These are phyloP conservation scores for Termitomyces titanicus DNA, from an alignment of 768 basidiomycete species.

Conservation along the genomic window DNA sequence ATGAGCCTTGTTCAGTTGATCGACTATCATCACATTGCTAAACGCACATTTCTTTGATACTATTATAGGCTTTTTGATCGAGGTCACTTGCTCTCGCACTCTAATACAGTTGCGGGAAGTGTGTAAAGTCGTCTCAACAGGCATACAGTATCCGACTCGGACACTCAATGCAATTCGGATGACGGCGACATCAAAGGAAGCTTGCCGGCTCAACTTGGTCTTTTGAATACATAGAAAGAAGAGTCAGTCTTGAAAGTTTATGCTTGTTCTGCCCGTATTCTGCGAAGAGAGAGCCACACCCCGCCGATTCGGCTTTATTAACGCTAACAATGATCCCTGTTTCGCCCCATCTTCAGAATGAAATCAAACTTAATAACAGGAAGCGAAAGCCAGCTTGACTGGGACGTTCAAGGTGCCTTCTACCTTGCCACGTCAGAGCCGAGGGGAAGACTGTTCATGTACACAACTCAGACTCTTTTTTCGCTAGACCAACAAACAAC, in stretches of 20 bases:
- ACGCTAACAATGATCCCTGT: neutral
- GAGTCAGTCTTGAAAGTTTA: neutral
- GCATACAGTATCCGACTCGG: slow-evolving; percentile 1
- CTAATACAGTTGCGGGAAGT: neutral
- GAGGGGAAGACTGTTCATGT: neutral
- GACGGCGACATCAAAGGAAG: slow-evolving; percentile 2
- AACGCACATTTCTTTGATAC: no score
- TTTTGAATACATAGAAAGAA: neutral
- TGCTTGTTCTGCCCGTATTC: neutral
- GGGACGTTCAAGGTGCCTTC: neutral
- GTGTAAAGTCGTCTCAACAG: no score
- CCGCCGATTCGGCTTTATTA: neutral
- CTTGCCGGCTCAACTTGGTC: neutral
- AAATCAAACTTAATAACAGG: neutral
- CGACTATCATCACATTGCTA: no score
- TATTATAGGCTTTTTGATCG: neutral
- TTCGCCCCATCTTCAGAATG: neutral
- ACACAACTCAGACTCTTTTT: no score
- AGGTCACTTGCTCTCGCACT: neutral
- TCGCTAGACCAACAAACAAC: no score
- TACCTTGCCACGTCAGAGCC: neutral
- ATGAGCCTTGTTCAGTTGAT: neutral
- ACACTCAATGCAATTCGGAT: neutral
- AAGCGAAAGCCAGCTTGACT: neutral
- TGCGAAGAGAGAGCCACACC: neutral